A percentile compares a stretch with the other conserved stretches of the same genome.
phyloP scores from a whole-genome alignment of 257 asterid species.

The Craterostigma plantagineum region DNA sequence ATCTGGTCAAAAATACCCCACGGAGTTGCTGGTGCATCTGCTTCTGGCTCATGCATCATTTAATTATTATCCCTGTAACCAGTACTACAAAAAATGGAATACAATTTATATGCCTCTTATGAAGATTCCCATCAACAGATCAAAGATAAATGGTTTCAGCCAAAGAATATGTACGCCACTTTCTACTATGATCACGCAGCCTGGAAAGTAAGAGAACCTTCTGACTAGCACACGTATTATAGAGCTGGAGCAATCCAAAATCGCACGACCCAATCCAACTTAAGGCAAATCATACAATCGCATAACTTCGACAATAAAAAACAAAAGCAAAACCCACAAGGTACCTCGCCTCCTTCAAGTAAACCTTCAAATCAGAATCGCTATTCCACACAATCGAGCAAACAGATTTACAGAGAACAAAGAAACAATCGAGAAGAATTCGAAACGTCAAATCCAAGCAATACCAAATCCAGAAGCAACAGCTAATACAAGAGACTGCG shows the following conservation, averaged over 20 bases:
- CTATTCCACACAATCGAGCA: conserved; percentile 1
- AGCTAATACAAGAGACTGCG: conserved; percentile 8
- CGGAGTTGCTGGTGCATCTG: conserved; percentile 28
- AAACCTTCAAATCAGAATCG: background rate
- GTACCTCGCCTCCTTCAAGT: no score
- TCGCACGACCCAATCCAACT: no score
- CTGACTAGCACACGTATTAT: no score
- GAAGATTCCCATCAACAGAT: conserved; percentile 4
- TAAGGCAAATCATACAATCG: no score
- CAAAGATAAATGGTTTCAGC: background rate
- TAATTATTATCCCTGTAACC: conserved; percentile 11
- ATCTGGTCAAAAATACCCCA: conserved; percentile 55
- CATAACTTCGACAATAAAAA: no score
- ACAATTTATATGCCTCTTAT: conserved; percentile 10
- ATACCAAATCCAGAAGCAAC: conserved; percentile 17
- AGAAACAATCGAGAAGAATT: conserved; percentile 8
- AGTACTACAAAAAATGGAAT: conserved; percentile 10
- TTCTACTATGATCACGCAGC: no score
- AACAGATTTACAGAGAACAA: background rate
- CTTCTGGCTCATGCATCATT: conserved; percentile 44
- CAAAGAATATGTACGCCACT: no score
- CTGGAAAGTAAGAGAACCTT: no score
- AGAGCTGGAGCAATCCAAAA: no score
- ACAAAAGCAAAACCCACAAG: no score
- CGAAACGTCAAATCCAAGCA: conserved; percentile 12